Base-by-base conservation (phyloP, 192 early-diverging fungal genomes). In the Linnemannia zychae region DNA sequence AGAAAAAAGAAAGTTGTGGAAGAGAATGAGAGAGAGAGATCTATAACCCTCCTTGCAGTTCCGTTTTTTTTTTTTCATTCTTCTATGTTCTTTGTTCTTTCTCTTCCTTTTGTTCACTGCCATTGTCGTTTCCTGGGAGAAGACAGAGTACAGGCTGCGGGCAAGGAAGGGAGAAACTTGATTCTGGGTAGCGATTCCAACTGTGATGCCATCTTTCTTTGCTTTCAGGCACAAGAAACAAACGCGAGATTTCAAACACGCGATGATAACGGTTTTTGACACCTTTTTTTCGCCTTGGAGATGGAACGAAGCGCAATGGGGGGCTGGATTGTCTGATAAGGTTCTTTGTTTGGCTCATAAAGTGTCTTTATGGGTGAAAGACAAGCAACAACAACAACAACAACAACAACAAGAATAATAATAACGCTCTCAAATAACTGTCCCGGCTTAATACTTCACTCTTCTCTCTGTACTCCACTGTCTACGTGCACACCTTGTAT, bases 301-400 rank as follows among this genome's bases (percentile, higher is more conserved):
- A 53, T 22, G 22, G 13, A 31, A 15, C 11, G 28, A 31, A 1
- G 57, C 13, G 24, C 4, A 13, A 24, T 60, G 57, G 11, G 57
- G 57, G 28, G 57, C 28, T 33, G 57, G 28, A 63, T 44, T 63
- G 57, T 24, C 24, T 63, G 57, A 63, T 63, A 63, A 63, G 57
- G 57, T 63, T 33, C 57, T 33, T 44, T 44, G 40, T 44, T 44
- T 63, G 57, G 24, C 57, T 63, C 57, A 63, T 63, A 63, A 63
- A 63, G 57, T 63, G 57, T 63, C 57, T 33, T 31, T 31, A n/a
- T n/a, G n/a, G n/a, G n/a, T n/a, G n/a, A n/a, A n/a, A n/a, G n/a
- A n/a, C n/a, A n/a, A n/a, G n/a, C n/a, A n/a, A n/a, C n/a, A n/a
- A n/a, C n/a, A n/a, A n/a, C n/a, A n/a, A n/a, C n/a, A n/a, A n/a